Conservation (phyloP, 2,329 filamentous ascomycete genomes). For the Ilyonectria sp. region DNA sequence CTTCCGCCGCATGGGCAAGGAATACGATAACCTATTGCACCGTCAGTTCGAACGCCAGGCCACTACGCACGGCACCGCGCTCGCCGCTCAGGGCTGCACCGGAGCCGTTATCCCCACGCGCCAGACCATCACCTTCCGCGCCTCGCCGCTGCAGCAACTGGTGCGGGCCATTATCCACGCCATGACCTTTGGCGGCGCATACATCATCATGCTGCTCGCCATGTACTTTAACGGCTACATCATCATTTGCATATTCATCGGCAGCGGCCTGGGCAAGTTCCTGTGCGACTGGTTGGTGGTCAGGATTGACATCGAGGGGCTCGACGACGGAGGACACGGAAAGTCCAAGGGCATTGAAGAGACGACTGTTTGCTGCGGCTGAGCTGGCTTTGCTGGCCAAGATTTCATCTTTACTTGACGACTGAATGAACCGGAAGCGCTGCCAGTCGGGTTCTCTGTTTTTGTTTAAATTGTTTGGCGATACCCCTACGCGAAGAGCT, state of each 20-base stretch:
- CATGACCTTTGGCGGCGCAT: constrained; percentile 80
- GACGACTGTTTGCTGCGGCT: constrained; percentile 64
- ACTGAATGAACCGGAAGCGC: neutral
- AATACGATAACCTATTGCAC: constrained; percentile 79
- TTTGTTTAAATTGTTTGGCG: constrained; percentile 18
- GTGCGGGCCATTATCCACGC: constrained; percentile 77
- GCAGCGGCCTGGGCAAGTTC: constrained; percentile 67
- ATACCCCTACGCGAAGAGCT: constrained; percentile 20
- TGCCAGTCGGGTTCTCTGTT: neutral
- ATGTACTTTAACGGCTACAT: constrained; percentile 80
- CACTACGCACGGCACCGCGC: constrained; percentile 42
- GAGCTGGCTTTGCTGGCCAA: neutral
- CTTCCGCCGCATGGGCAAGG: constrained; percentile 77
- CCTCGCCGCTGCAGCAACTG: constrained; percentile 75
- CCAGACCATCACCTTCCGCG: constrained; percentile 61
- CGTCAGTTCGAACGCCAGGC: constrained; percentile 61
- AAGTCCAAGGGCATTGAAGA: constrained; percentile 58
- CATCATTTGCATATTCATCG: constrained; percentile 81
- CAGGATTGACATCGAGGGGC: constrained; percentile 54
- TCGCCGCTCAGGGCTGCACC: constrained; percentile 39
- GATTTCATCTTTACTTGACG: neutral
- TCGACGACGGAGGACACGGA: constrained; percentile 42
- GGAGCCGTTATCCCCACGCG: constrained; percentile 42
- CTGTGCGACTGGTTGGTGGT: constrained; percentile 68
- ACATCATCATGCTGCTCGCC: constrained; percentile 80